phyloP scores from a whole-genome alignment of 1,139 yeast species.

The Hyphopichia burtonii region DNA sequence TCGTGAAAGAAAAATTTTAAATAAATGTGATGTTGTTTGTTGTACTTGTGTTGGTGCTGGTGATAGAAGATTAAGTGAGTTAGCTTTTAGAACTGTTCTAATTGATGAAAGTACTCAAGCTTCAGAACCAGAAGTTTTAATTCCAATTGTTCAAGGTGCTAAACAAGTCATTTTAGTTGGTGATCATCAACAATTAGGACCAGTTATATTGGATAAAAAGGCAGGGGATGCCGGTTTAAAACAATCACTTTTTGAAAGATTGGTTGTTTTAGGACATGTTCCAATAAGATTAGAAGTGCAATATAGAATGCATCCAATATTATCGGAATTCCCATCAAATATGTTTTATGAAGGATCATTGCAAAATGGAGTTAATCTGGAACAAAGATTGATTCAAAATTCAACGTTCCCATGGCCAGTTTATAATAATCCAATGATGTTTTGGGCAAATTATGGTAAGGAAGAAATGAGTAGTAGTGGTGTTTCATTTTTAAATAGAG shows the following conservation, averaged over 20 bases:
- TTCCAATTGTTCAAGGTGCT: constrained; percentile 87
- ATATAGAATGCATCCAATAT: constrained; percentile 90
- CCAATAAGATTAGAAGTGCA: constrained; percentile 90
- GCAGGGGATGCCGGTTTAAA: constrained; percentile 86
- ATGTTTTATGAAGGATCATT: constrained; percentile 91
- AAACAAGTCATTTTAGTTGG: constrained; percentile 89
- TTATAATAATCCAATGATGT: constrained; percentile 82
- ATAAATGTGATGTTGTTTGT: constrained; percentile 77
- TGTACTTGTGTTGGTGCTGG: constrained; percentile 95
- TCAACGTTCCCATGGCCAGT: constrained; percentile 90
- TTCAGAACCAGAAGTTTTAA: constrained; percentile 85
- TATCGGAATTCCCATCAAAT: constrained; percentile 86
- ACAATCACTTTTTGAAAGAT: constrained; percentile 83
- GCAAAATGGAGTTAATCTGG: constrained; percentile 85
- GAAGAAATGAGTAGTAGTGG: constrained; percentile 87
- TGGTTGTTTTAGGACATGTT: constrained; percentile 78
- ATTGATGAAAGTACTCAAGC: constrained; percentile 96
- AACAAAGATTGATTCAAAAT: constrained; percentile 57
- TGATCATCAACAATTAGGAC: constrained; percentile 94
- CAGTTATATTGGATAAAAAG: constrained; percentile 74
- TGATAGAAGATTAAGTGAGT: constrained; percentile 55
- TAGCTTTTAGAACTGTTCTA: constrained; percentile 71
- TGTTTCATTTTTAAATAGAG: constrained; percentile 79
- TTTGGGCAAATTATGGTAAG: constrained; percentile 87
- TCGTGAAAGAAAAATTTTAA: constrained; percentile 52